These are phyloP conservation scores for Gossypium davidsonii DNA, from an alignment of 441 rosid genomes.

Conservation along the genomic window DNA sequence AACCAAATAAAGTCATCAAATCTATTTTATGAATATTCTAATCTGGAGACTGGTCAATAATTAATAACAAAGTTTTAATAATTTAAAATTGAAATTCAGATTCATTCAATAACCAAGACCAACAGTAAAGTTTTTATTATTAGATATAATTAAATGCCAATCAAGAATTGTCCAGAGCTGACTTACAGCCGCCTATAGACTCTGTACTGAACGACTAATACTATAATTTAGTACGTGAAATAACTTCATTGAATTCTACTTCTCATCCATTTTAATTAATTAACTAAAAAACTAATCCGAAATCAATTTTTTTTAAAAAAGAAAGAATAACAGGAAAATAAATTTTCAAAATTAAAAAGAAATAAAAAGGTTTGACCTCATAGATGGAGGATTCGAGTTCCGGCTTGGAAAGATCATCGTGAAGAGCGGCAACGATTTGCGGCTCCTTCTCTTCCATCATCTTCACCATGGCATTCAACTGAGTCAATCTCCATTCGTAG, in stretches of 20 bases:
- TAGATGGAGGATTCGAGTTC: constrained; percentile 48
- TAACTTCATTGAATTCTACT: neutral
- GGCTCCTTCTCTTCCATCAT: constrained; percentile 46
- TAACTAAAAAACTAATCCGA: neutral
- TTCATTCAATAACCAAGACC: neutral
- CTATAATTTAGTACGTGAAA: neutral
- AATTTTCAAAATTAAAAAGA: neutral
- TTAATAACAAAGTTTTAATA: neutral
- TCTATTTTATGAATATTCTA: neutral
- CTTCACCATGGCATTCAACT: constrained; percentile 44
- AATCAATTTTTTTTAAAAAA: neutral
- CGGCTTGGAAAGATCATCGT: constrained; percentile 59
- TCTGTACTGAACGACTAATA: neutral
- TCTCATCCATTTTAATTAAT: neutral
- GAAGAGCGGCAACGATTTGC: constrained; percentile 53
- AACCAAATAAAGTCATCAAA: neutral
- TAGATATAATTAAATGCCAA: neutral
- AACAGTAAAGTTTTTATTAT: neutral
- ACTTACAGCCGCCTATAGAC: neutral
- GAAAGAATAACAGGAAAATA: no score
- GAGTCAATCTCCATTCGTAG: constrained; percentile 53
- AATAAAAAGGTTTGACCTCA: constrained; percentile 36
- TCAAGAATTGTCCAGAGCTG: neutral
- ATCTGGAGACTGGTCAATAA: neutral
- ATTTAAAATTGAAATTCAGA: neutral